Base-by-base conservation (phyloP, 305 asterid genomes). In the Coffea humblotiana region DNA sequence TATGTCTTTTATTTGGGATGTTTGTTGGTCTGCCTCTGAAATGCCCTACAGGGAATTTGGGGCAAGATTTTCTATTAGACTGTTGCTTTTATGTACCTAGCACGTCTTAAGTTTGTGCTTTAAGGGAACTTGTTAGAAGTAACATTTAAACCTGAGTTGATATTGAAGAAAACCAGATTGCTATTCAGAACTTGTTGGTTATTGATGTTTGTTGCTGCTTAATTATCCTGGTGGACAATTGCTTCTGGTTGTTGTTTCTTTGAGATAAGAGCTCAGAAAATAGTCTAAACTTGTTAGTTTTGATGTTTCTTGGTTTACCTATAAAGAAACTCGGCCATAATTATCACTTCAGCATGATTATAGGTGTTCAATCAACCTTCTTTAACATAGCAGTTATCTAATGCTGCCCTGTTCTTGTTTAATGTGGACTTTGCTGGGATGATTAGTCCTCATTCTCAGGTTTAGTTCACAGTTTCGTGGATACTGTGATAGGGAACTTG, bases 201-300 rank as follows among this genome's bases (percentile, higher is more conserved):
- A 43, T 61, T 6, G 40, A 60, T 75, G 70, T n/a, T 75, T 75
- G 78, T 35, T 75, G 54, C 49, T 23, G 70, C 78, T 63, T 21
- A 63, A 37, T 23, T 25, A 19, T 49, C n/a, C 2, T 58, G 37
- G 27, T 5, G 16, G 37, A 25, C 15, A n/a, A 63, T n/a, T 63
- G 68, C 37, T n/a, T 11, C 68, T 8, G 68, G 35, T 1, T 63
- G 2, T 63, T 63, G 35, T 25, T 25, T n/a, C 68, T 10, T 35
- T 37, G 54, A 18, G 6, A 11, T 21, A 54, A 54, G 58, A 37
- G n/a, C n/a, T 21, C 21, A 40, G 49, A 19, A 54, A 74, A 32
- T 18, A 8, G 1, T 7, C 32, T 63, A 35, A 10, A 2, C 35
- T 63, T 63, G 37, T 63, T 63, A 23, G 35, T 8, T 61, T 23